These are phyloP conservation scores for Raffaelea arxii DNA, from an alignment of 2,329 filamentous ascomycete genomes.

Conservation along the genomic window DNA sequence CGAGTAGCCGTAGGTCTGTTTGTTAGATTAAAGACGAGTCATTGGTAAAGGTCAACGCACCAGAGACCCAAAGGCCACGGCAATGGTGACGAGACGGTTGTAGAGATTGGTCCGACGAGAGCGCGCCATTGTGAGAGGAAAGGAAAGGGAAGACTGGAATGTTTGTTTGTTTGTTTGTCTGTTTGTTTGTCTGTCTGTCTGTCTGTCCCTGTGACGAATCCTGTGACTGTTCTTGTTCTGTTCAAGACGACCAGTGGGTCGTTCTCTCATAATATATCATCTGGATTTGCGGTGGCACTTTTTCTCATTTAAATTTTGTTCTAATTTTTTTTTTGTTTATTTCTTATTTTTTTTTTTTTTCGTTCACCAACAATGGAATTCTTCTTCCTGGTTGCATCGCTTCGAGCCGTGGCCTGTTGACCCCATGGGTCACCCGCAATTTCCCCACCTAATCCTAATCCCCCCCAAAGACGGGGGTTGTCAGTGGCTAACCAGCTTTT, in stretches of 20 bases:
- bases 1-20: conserved; percentile 39
- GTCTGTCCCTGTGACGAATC: background rate
- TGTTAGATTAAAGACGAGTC: background rate
- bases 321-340: background rate
- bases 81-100: conserved; percentile 25
- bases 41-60: conserved; percentile 13
- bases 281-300: too few relatives aligned
- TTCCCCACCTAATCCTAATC: too few relatives aligned
- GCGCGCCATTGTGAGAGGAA: background rate
- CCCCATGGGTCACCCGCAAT: too few relatives aligned
- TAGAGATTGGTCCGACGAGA: conserved; percentile 15
- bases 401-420: too few relatives aligned
- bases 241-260: too few relatives aligned
- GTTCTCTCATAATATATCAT: too few relatives aligned
- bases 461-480: too few relatives aligned
- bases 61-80: conserved; percentile 23
- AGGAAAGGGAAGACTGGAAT: background rate
- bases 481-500: too few relatives aligned
- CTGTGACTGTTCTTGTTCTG: too few relatives aligned
- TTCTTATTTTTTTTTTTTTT: background rate
- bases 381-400: too few relatives aligned
- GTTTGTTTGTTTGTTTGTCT: background rate
- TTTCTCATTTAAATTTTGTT: background rate
- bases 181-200: background rate
- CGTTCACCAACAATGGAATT: too few relatives aligned